Conservation (phyloP, 2,329 filamentous ascomycete genomes). For the Talaromyces amestolkiae region DNA sequence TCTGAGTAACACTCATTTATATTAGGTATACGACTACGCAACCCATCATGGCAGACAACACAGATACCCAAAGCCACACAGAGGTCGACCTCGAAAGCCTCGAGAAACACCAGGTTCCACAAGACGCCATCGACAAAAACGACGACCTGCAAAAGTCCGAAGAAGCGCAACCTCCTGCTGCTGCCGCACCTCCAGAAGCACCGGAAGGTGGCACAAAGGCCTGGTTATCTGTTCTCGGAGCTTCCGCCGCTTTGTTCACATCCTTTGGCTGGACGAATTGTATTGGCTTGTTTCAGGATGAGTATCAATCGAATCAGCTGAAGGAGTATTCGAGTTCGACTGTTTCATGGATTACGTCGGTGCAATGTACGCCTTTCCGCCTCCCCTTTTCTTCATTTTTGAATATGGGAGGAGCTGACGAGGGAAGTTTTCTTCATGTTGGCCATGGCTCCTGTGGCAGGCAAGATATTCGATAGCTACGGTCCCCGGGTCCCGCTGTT, state of each 20-base stretch:
- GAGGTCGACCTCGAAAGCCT: slow-evolving; percentile 13
- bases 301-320: slow-evolving; percentile 16
- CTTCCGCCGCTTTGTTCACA: slow-evolving; percentile 7
- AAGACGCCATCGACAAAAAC: not conserved
- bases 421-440: slow-evolving; percentile 49
- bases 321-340: slow-evolving; percentile 16
- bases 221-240: slow-evolving; percentile 10
- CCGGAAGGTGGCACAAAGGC: slow-evolving; percentile 8
- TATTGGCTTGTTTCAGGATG: slow-evolving; percentile 16
- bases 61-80: not conserved
- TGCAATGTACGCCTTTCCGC: not conserved
- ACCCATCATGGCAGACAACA: slow-evolving; percentile 1
- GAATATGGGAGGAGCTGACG: not conserved
- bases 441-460: slow-evolving; percentile 51
- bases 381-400: not conserved
- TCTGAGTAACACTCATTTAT: not conserved
- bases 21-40: not conserved
- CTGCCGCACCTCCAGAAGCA: not conserved
- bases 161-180: not conserved
- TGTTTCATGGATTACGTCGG: slow-evolving; percentile 16
- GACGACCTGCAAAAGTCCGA: not conserved
- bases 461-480: slow-evolving; percentile 54
- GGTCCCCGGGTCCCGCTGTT: slow-evolving; percentile 47
- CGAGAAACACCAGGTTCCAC: not conserved
- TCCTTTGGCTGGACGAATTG: slow-evolving; percentile 18